A percentile compares a stretch with the other conserved stretches of the same genome.
Conservation (phyloP, 116 monocot genomes). For the Iris pallida region DNA sequence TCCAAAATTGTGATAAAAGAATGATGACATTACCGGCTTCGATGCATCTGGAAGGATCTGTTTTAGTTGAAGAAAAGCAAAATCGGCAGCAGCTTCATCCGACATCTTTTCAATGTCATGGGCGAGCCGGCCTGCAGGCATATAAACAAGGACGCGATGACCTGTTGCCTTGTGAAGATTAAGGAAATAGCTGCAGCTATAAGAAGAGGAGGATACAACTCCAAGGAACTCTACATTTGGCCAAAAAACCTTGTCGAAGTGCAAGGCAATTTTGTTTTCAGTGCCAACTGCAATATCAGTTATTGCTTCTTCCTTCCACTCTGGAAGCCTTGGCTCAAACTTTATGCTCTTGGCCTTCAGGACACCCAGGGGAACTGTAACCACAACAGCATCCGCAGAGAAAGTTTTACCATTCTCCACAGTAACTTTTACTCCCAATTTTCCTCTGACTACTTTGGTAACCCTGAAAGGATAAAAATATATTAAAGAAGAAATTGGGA, state of each 20-base stretch:
- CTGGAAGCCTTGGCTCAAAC: conserved; percentile 74
- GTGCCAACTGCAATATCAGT: conserved; percentile 68
- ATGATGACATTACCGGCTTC: conserved; percentile 43
- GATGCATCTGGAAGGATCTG: conserved; percentile 73
- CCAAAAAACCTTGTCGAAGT: conserved; percentile 93
- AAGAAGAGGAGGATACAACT: conserved; percentile 67
- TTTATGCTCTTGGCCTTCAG: conserved; percentile 69
- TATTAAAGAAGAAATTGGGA: neutral
- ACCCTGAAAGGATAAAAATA: conserved; percentile 39
- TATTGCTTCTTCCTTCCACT: conserved; percentile 69
- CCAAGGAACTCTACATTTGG: conserved; percentile 96
- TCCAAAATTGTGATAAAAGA: too few relatives aligned
- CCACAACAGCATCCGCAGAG: conserved; percentile 67
- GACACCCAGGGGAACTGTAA: conserved; percentile 84
- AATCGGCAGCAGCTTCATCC: conserved; percentile 72
- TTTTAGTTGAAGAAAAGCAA: conserved; percentile 79
- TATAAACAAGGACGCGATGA: conserved; percentile 96
- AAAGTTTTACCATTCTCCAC: conserved; percentile 48
- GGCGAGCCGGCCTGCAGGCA: conserved; percentile 92
- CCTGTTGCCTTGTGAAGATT: conserved; percentile 98
- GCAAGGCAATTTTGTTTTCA: conserved; percentile 90
- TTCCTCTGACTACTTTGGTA: conserved; percentile 31
- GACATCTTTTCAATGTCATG: conserved; percentile 85
- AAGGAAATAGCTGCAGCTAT: conserved; percentile 96
- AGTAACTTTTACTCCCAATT: conserved; percentile 45